Evolutionary conservation across 2,329 filamentous ascomycete species (phyloP), one percentile per base, ranked within the genome.

Genomic region (Fusarium vanettenii): DNA sequence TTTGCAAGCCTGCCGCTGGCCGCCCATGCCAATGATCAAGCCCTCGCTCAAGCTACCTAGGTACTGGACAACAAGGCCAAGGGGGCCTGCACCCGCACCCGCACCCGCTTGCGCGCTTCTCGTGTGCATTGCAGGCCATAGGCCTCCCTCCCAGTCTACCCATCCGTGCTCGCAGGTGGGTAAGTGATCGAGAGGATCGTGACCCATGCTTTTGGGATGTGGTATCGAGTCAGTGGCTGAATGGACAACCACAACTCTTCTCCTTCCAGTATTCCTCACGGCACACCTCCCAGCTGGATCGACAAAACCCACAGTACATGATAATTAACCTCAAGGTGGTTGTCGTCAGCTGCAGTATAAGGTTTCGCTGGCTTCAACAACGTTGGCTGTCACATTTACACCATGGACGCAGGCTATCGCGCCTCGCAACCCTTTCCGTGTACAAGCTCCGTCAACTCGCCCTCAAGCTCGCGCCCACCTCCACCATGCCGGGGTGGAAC

Each of bases 391-490:
- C 69, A 67, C 61, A 63, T 64, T 45, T 66, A 60, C 50, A 56
- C 37, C 45, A 56, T 37, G 35, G 35, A 37, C 62, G 61, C 33
- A n/a, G 60, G 31, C 52, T 71, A 50, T 56, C 71, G 52, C 66
- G 67, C 73, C 66, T 55, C 43, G 50, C 64, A 75, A 67, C 64
- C 71, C 31, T 29, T 74, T 71, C 31, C 57, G 18, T 65, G 27
- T 39, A 55, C 33, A 67, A 55, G 48, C 48, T 55, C 48, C 48
- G 45, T 55, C 48, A 55, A 62, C 60, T 50, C 31, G 69, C 60
- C 67, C 67, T 76, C 72, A 73, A 74, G 50, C 60, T 72, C 74
- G 70, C 72, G 73, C 71, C 60, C 68, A 69, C 29, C 45, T 61
- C 69, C 35, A 39, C 61, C 37, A 45, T 63, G 52, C 69, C 33